A percentile compares a stretch with the other conserved stretches of the same genome.
phyloP scores from a whole-genome alignment of 208 protist genomes.

The Wallacemonas sp. region DNA sequence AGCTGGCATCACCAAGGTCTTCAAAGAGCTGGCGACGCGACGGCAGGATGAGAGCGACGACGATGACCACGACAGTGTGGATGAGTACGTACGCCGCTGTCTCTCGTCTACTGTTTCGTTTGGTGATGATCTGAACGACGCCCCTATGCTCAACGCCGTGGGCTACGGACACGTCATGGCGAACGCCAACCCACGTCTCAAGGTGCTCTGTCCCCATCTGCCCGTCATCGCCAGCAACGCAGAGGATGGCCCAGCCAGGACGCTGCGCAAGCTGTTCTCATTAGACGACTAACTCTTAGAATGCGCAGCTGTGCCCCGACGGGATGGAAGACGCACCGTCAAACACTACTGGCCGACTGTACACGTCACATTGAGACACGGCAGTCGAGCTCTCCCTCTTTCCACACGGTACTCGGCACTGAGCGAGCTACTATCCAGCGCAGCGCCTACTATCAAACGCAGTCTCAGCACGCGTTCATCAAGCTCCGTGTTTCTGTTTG shows the following conservation, averaged over 20 bases:
- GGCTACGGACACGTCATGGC: slow-evolving; percentile 13
- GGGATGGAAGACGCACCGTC: too few species aligned
- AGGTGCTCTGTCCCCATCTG: slow-evolving; percentile 2
- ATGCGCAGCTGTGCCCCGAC: too few species aligned
- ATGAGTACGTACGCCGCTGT: slow-evolving; percentile 6
- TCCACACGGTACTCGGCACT: too few species aligned
- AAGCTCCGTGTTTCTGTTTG: too few species aligned
- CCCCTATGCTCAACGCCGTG: slow-evolving; percentile 2
- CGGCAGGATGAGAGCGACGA: slow-evolving; percentile 22
- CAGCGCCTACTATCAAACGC: too few species aligned
- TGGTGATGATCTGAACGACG: slow-evolving; percentile 21
- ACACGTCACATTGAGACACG: too few species aligned
- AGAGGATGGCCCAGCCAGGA: slow-evolving; percentile 15
- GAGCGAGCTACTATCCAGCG: too few species aligned
- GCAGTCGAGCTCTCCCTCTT: too few species aligned
- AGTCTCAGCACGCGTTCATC: too few species aligned
- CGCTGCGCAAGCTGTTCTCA: slow-evolving; percentile 1
- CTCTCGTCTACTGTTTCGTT: slow-evolving; percentile 6
- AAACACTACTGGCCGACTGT: too few species aligned
- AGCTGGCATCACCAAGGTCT: slow-evolving; percentile 15
- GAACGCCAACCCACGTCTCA: slow-evolving; percentile 16
- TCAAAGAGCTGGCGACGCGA: slow-evolving; percentile 22
- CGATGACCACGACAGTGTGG: neutral
- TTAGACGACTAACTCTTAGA: too few species aligned
- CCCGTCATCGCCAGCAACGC: slow-evolving; percentile 14